These are phyloP conservation scores for Camellia granthamiana DNA, from an alignment of 148 eudicot genomes.

Conservation along the genomic window DNA sequence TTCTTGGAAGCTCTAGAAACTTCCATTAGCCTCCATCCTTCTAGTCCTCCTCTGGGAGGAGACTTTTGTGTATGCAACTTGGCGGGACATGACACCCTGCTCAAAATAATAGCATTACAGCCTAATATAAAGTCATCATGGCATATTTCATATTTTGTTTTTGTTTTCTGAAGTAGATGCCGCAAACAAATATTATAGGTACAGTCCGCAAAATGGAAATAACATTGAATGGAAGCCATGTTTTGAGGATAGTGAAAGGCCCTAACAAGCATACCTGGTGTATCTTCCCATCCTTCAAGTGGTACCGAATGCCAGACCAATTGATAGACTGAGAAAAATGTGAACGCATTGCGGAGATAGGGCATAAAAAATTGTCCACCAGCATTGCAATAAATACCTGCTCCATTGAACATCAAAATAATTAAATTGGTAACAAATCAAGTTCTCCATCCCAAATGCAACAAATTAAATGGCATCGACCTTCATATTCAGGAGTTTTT, in stretches of 20 bases:
- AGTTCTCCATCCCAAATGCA: conserved; percentile 6
- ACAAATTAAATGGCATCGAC: not conserved
- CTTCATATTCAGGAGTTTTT: not conserved
- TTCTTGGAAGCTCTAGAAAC: no score
- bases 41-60: no score
- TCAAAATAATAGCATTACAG: not conserved
- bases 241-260: not conserved
- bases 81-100: not conserved
- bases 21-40: no score
- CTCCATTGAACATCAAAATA: conserved; percentile 15
- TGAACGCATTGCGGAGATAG: conserved; percentile 75
- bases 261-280: conserved; percentile 43
- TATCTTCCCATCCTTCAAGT: conserved; percentile 87
- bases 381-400: conserved; percentile 96
- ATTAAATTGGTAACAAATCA: not conserved
- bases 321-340: conserved; percentile 84
- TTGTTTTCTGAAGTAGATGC: not conserved
- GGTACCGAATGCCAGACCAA: conserved; percentile 94
- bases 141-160: not conserved
- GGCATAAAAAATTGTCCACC: conserved; percentile 86
- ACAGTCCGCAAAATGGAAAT: not conserved
- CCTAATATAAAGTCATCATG: not conserved
- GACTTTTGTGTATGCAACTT: no score
- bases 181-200: not conserved
- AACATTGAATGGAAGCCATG: not conserved